Evolutionary conservation across 257 asterid genomes (phyloP).

Genomic region (Fraxinus anomala): DNA sequence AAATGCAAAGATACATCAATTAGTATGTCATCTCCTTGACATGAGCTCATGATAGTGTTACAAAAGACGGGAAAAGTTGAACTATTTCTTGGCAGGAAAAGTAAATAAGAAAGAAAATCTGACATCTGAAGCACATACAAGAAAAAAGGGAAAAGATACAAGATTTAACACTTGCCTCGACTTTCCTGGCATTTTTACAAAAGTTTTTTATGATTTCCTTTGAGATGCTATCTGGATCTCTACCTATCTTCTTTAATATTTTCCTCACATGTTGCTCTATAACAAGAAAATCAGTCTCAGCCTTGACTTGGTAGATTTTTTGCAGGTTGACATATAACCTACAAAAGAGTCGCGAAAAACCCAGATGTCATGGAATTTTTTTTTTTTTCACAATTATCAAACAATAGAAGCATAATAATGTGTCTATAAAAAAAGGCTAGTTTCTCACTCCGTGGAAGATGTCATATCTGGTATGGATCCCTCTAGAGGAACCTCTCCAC

Average conservation of each 20-base stretch:
- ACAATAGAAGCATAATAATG: background rate
- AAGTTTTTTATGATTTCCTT: conserved; percentile 74
- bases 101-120: background rate
- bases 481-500: conserved; percentile 93
- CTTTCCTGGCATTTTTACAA: conserved; percentile 92
- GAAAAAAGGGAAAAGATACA: background rate
- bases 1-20: background rate
- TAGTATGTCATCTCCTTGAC: background rate
- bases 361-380: conserved; percentile 3
- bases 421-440: conserved; percentile 26
- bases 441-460: conserved; percentile 92
- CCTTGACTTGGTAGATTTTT: conserved; percentile 91
- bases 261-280: conserved; percentile 67
- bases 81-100: background rate
- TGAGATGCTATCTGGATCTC: conserved; percentile 82
- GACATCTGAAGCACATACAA: background rate
- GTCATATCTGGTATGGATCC: conserved; percentile 99
- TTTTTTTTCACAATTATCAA: background rate
- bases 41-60: background rate
- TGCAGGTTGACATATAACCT: conserved; percentile 85
- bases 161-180: conserved; percentile 38
- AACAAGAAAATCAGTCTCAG: conserved; percentile 82
- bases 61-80: background rate
- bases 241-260: conserved; percentile 72
- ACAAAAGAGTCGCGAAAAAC: conserved; percentile 30